Evolutionary conservation across 345 rosid genomes (phyloP).

Genomic region (Camelina hispida): DNA sequence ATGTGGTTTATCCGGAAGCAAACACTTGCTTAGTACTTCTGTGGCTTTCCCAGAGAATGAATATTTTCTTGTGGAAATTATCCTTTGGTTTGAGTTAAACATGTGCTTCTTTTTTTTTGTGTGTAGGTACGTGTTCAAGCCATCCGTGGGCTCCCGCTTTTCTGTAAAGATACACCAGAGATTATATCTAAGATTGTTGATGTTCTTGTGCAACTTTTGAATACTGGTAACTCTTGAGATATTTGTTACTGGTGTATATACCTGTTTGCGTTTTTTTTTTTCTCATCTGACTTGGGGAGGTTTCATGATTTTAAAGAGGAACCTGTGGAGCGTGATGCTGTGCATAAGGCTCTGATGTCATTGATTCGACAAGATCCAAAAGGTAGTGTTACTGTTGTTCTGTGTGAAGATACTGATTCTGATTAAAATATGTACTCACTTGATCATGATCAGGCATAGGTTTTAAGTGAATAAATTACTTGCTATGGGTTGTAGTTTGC

Average conservation of each 20-base stretch:
- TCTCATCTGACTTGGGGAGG: conserved; percentile 11
- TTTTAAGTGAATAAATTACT: conserved; percentile 2
- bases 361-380: conserved; percentile 93
- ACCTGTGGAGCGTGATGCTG: conserved; percentile 95
- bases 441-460: background rate
- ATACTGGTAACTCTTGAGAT: conserved; percentile 59
- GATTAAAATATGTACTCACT: background rate
- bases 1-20: background rate
- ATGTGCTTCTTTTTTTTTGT: conserved; percentile 3
- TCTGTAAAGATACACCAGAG: conserved; percentile 92
- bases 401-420: background rate
- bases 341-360: conserved; percentile 95
- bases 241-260: conserved; percentile 9
- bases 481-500: background rate
- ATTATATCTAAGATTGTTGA: conserved; percentile 79
- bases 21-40: background rate
- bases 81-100: conserved; percentile 19
- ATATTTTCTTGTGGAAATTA: background rate
- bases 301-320: conserved; percentile 62
- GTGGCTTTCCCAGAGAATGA: no score
- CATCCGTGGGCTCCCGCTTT: conserved; percentile 89
- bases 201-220: conserved; percentile 83
- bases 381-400: conserved; percentile 56
- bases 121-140: conserved; percentile 98
- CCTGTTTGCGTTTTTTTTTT: background rate